These are phyloP conservation scores for Sporobolomyces pararoseus DNA, from an alignment of 768 basidiomycete species.

Conservation along the genomic window DNA sequence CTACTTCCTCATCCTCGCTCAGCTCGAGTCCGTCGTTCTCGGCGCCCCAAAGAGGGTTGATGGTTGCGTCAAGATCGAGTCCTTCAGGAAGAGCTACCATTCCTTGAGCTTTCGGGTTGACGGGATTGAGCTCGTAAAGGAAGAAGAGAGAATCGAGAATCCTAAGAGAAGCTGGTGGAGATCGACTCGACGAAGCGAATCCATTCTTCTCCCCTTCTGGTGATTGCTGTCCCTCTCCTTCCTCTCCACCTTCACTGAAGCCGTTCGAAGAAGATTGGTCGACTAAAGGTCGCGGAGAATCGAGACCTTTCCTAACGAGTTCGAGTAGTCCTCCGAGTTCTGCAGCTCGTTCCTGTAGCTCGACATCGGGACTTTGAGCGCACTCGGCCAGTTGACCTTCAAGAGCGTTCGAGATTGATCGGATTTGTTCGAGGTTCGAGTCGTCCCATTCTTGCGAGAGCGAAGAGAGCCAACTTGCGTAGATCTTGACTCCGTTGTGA, in stretches of 20 bases:
- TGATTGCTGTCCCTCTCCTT: not conserved
- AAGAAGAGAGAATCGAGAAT: constrained; percentile 76
- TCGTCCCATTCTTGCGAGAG: constrained; percentile 73
- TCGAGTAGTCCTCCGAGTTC: constrained; percentile 45
- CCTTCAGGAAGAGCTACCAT: constrained; percentile 77
- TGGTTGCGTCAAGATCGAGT: constrained; percentile 66
- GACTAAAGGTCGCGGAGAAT: constrained; percentile 26
- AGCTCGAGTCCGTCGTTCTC: constrained; percentile 43
- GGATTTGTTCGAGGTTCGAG: constrained; percentile 64
- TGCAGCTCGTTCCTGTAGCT: constrained; percentile 82
- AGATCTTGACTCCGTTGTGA: constrained; percentile 77
- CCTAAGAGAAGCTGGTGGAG: constrained; percentile 77
- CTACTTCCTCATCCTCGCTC: constrained; percentile 48
- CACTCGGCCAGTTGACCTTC: constrained; percentile 61
- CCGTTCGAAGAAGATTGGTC: not conserved
- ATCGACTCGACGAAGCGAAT: constrained; percentile 20
- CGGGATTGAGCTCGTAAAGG: constrained; percentile 76
- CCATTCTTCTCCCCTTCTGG: constrained; percentile 16
- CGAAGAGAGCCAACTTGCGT: constrained; percentile 76
- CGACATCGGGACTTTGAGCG: constrained; percentile 64
- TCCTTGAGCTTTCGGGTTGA: constrained; percentile 72
- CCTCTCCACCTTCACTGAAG: not conserved
- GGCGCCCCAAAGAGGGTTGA: constrained; percentile 35
- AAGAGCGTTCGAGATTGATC: constrained; percentile 62
- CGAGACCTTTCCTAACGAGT: constrained; percentile 46